A percentile compares a stretch with the other conserved stretches of the same genome.
phyloP scores from a whole-genome alignment of 2,329 filamentous ascomycete species.

The Pseudogymnoascus pannorum region DNA sequence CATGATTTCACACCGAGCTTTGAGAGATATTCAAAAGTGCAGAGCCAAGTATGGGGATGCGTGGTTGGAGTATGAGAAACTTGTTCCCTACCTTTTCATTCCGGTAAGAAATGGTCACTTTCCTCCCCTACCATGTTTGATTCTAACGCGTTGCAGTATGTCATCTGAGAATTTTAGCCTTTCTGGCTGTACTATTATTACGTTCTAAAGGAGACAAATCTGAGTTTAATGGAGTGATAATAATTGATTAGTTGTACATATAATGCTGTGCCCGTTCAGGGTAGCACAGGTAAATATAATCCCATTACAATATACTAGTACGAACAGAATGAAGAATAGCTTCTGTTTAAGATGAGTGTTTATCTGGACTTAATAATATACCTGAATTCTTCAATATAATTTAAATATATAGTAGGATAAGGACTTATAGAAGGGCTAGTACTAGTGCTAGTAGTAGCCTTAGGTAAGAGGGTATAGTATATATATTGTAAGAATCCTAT shows the following conservation, averaged over 20 bases:
- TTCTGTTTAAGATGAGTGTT: neutral
- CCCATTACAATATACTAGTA: neutral
- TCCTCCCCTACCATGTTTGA: neutral
- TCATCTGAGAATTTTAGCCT: neutral
- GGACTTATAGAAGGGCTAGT: too few species aligned
- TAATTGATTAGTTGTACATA: constrained; percentile 1
- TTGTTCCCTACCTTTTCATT: constrained; percentile 79
- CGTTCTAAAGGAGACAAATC: neutral
- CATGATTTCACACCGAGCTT: constrained; percentile 76
- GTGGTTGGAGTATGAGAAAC: constrained; percentile 73
- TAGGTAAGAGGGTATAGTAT: too few species aligned
- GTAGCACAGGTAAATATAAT: constrained; percentile 4
- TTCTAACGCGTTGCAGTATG: constrained; percentile 12
- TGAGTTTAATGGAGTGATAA: neutral
- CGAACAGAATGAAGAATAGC: neutral
- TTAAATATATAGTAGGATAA: too few species aligned
- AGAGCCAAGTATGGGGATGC: constrained; percentile 72
- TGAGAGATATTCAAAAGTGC: constrained; percentile 69
- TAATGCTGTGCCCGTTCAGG: neutral
- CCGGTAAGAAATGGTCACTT: constrained; percentile 42
- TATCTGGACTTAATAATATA: neutral
- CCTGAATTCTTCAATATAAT: too few species aligned
- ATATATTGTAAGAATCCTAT: too few species aligned
- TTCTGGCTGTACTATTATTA: neutral
- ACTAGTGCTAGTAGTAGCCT: too few species aligned